A percentile compares a stretch with the other conserved stretches of the same genome.
phyloP scores from a whole-genome alignment of 2,329 filamentous ascomycete species.

The Magnaporthiopsis poae region DNA sequence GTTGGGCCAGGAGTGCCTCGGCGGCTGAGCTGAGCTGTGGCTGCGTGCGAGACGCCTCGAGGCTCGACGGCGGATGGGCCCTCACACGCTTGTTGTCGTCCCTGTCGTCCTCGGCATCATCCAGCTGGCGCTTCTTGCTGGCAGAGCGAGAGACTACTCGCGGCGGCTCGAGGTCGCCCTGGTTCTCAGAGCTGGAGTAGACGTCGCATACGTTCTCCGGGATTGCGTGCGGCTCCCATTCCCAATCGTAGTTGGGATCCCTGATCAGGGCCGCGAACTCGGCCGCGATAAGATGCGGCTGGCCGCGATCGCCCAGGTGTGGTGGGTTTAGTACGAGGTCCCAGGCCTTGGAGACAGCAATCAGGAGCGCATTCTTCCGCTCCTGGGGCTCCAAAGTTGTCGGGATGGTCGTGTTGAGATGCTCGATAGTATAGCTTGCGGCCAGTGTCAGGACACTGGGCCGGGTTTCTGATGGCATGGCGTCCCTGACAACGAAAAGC shows the following conservation, averaged over 20 bases:
- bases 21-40: slow-evolving; percentile 10
- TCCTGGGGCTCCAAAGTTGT: slow-evolving; percentile 31
- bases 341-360: slow-evolving; percentile 27
- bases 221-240: slow-evolving; percentile 38
- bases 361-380: slow-evolving; percentile 31
- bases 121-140: slow-evolving; percentile 30
- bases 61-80: not conserved
- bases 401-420: slow-evolving; percentile 39
- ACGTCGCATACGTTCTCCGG: slow-evolving; percentile 40
- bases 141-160: slow-evolving; percentile 12
- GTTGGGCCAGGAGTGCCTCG: slow-evolving; percentile 10
- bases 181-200: slow-evolving; percentile 30
- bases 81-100: not conserved
- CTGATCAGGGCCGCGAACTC: slow-evolving; percentile 38
- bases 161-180: slow-evolving; percentile 13
- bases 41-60: not conserved
- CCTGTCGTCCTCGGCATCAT: slow-evolving; percentile 7
- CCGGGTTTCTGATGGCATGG: slow-evolving; percentile 12
- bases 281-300: slow-evolving; percentile 37
- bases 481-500: not conserved
- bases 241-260: slow-evolving; percentile 26
- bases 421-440: slow-evolving; percentile 44
- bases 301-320: slow-evolving; percentile 20
- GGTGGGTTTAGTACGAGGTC: slow-evolving; percentile 31
- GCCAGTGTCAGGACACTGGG: slow-evolving; percentile 41